phyloP scores from a whole-genome alignment of 2,329 filamentous ascomycete genomes.

The Aspergillus versicolor region DNA sequence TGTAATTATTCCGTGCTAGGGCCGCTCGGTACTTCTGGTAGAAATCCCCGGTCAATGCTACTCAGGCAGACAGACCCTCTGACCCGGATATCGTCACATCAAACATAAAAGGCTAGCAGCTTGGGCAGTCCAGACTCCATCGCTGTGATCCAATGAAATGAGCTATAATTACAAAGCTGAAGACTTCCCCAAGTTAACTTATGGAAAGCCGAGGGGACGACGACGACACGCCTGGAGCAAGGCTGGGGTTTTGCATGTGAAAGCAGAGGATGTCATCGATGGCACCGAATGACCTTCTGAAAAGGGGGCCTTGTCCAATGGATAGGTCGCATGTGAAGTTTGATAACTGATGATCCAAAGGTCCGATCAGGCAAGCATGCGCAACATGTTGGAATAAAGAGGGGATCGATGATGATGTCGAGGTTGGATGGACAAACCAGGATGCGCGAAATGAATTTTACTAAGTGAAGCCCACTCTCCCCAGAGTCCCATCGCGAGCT shows the following conservation, averaged over 20 bases:
- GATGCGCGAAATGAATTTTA: constrained; percentile 13
- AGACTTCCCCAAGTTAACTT: background rate
- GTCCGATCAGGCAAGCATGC: background rate
- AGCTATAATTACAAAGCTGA: background rate
- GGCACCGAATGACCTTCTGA: constrained; percentile 4
- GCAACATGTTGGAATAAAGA: background rate
- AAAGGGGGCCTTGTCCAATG: background rate
- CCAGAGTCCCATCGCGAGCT: background rate
- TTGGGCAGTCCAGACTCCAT: background rate
- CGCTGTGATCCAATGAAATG: background rate
- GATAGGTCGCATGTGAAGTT: constrained; percentile 16
- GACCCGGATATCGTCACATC: background rate
- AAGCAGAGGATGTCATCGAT: constrained; percentile 8
- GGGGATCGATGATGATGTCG: background rate
- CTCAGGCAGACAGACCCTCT: background rate
- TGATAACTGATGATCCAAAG: background rate
- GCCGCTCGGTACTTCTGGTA: background rate
- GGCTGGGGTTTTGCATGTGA: constrained; percentile 8
- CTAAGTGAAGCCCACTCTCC: constrained; percentile 13
- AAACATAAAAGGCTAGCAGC: background rate
- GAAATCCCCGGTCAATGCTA: background rate
- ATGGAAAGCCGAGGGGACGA: background rate
- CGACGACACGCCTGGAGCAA: background rate
- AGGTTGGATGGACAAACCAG: constrained; percentile 20
- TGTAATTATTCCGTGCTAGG: background rate